phyloP scores from a whole-genome alignment of 192 early-diverging fungal genomes.

The Allomyces javanicus region DNA sequence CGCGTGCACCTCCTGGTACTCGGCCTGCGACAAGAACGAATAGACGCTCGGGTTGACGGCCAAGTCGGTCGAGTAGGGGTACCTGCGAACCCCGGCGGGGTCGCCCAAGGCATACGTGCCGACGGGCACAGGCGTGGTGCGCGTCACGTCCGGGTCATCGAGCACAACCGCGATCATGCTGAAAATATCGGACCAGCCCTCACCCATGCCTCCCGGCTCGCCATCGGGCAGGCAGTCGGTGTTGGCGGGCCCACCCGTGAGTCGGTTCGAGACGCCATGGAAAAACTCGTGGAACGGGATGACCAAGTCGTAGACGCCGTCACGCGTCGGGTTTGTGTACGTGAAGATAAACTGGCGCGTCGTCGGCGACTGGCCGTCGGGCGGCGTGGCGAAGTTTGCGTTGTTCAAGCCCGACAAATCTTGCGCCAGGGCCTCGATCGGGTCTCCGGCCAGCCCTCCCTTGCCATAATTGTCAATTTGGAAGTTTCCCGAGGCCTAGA shows the following conservation, averaged over 20 bases:
- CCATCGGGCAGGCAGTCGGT: constrained; percentile 69
- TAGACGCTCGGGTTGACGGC: constrained; percentile 10
- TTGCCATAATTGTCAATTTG: constrained; percentile 28
- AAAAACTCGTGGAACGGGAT: constrained; percentile 87
- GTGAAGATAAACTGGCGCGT: constrained; percentile 96
- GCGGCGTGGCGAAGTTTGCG: constrained; percentile 38
- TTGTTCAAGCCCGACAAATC: constrained; percentile 22
- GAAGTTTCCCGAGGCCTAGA: constrained; percentile 26
- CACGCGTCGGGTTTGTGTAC: constrained; percentile 40
- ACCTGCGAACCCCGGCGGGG: constrained; percentile 4
- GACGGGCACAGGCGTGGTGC: constrained; percentile 17
- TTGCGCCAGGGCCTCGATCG: constrained; percentile 26
- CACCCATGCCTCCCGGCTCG: constrained; percentile 79
- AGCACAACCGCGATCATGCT: constrained; percentile 30
- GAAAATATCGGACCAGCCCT: constrained; percentile 91
- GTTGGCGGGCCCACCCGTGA: constrained; percentile 86
- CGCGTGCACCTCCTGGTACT: background rate
- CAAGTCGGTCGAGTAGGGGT: constrained; percentile 21
- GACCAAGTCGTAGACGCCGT: constrained; percentile 76
- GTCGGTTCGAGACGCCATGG: constrained; percentile 75
- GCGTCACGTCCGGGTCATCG: constrained; percentile 14
- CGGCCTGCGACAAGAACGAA: too few relatives aligned
- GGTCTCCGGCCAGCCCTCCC: constrained; percentile 26
- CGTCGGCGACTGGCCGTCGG: constrained; percentile 65
- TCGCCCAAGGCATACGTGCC: constrained; percentile 18